These are phyloP conservation scores for Phytophthora fragariaefolia DNA, from an alignment of 352 stramenopile species.

Conservation along the genomic window DNA sequence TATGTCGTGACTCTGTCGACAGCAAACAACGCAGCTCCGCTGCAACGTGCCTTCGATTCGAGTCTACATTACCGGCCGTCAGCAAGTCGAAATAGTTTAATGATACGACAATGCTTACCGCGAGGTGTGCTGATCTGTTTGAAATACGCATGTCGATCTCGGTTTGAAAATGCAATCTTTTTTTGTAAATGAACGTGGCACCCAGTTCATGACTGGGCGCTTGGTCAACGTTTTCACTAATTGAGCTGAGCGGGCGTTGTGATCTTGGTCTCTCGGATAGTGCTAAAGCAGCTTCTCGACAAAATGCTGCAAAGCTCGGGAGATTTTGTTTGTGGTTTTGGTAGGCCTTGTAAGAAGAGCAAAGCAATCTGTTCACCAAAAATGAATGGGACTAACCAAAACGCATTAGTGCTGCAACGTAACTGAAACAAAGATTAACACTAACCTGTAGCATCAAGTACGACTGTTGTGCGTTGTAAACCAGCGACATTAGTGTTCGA, in stretches of 20 bases:
- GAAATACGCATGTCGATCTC: neutral
- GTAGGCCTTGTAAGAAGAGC: too few species aligned
- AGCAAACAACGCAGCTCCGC: neutral
- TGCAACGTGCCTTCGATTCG: neutral
- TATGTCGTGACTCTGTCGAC: neutral
- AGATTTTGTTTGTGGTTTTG: neutral
- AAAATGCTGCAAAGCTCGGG: neutral
- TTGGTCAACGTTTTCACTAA: neutral
- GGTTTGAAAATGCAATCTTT: neutral
- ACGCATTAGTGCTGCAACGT: too few species aligned
- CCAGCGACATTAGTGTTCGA: conserved; percentile 7
- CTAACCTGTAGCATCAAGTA: conserved; percentile 3
- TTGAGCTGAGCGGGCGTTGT: neutral
- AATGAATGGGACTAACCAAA: neutral
- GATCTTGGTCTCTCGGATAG: neutral
- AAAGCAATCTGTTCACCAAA: neutral
- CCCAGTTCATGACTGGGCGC: neutral
- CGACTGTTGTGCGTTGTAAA: conserved; percentile 18
- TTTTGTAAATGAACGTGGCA: neutral
- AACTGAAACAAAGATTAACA: too few species aligned
- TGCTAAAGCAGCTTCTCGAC: neutral
- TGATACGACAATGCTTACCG: too few species aligned
- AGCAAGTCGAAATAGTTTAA: too few species aligned
- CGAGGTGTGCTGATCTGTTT: too few species aligned
- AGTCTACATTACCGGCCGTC: neutral